Conservation (phyloP, 2,329 filamentous ascomycete genomes). For the Alternaria solani region DNA sequence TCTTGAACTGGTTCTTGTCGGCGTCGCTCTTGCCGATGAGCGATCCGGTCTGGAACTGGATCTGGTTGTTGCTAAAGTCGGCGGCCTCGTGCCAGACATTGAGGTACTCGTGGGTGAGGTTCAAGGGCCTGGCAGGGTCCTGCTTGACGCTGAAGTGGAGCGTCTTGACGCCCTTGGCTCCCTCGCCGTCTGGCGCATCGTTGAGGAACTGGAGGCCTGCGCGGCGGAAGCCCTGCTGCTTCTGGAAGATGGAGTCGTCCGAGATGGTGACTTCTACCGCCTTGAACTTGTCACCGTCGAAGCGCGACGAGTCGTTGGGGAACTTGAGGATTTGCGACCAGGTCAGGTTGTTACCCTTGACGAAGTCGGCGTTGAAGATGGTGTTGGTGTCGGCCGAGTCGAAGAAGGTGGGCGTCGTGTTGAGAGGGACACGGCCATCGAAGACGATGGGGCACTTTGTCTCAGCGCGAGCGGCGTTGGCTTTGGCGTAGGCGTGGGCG, state of each 20-base stretch:
- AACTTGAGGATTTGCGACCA: conserved; percentile 62
- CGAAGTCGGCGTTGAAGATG: conserved; percentile 62
- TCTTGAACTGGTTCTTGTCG: conserved; percentile 57
- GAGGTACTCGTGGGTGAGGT: conserved; percentile 69
- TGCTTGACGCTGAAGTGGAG: conserved; percentile 68
- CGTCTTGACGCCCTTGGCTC: conserved; percentile 65
- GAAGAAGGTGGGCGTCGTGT: conserved; percentile 37
- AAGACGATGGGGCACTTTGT: conserved; percentile 49
- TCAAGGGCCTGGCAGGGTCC: conserved; percentile 61
- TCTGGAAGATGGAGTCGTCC: conserved; percentile 67
- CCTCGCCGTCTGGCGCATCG: conserved; percentile 62
- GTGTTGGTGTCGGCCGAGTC: conserved; percentile 45
- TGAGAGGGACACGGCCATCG: conserved; percentile 46
- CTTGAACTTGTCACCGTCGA: conserved; percentile 55
- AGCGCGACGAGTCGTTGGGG: conserved; percentile 56
- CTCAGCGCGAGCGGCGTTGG: conserved; percentile 9
- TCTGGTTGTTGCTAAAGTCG: conserved; percentile 53
- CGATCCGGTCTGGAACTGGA: conserved; percentile 63
- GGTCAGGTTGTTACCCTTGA: conserved; percentile 62
- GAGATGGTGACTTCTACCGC: conserved; percentile 65
- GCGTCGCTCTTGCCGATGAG: conserved; percentile 55
- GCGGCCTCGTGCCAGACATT: conserved; percentile 52
- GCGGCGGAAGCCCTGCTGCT: conserved; percentile 68
- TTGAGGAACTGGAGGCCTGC: conserved; percentile 63
- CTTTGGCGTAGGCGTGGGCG: not conserved